phyloP scores from a whole-genome alignment of 805 yeast genomes.

The Yarrowia divulgata region DNA sequence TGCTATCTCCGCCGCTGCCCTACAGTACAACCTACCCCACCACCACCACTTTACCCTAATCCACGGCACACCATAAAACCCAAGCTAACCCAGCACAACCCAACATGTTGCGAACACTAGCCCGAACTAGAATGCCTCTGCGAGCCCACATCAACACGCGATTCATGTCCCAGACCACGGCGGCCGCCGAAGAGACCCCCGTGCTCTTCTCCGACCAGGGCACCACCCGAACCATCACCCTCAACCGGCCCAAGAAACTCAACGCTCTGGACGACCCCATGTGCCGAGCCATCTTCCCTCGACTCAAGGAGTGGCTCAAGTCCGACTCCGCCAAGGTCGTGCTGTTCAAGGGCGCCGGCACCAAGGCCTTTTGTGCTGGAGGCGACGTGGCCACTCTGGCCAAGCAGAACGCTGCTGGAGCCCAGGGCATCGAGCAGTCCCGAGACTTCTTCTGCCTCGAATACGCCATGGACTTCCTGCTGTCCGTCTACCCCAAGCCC shows the following conservation, averaged over 20 bases:
- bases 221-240: slow-evolving; percentile 72
- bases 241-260: slow-evolving; percentile 82
- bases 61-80: background rate
- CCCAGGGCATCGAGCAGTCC: slow-evolving; percentile 61
- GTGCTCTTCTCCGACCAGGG: slow-evolving; percentile 69
- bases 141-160: slow-evolving; percentile 48
- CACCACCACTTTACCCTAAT: background rate
- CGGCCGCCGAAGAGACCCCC: slow-evolving; percentile 52
- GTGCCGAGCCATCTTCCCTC: slow-evolving; percentile 74
- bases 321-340: slow-evolving; percentile 69
- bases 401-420: slow-evolving; percentile 48
- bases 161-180: slow-evolving; percentile 39
- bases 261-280: slow-evolving; percentile 83
- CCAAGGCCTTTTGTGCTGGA: slow-evolving; percentile 88
- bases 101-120: slow-evolving; percentile 40
- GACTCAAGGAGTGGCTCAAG: slow-evolving; percentile 78
- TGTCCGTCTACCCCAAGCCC: slow-evolving; percentile 87
- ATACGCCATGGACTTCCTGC: slow-evolving; percentile 77
- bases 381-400: slow-evolving; percentile 93
- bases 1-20: background rate
- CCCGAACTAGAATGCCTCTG: slow-evolving; percentile 48
- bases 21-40: background rate
- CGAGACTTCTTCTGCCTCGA: slow-evolving; percentile 76
- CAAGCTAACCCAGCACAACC: slow-evolving; percentile 24
- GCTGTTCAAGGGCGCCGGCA: slow-evolving; percentile 67